Conservation (phyloP, 2,329 filamentous ascomycete species). For the Fusarium pseudograminearum region DNA sequence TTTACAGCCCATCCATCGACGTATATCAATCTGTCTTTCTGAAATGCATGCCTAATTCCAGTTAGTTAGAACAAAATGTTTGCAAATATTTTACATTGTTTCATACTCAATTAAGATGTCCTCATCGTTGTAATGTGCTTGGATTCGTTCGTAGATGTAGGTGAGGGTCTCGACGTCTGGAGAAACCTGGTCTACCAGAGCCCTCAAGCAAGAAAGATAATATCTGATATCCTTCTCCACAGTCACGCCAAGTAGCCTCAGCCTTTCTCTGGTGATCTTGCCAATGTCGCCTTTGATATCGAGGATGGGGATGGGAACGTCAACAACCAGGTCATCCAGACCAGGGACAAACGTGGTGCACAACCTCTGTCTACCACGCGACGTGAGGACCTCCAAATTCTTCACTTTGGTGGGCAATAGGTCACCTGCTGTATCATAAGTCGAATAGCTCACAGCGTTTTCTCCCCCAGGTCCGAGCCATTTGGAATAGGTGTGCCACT, state of each 20-base stretch:
- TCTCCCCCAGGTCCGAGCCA: not conserved
- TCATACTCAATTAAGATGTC: not conserved
- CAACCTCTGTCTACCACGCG: not conserved
- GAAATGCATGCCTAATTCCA: too few relatives aligned
- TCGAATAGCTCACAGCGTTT: not conserved
- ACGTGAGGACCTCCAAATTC: not conserved
- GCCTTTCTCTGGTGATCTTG: too few relatives aligned
- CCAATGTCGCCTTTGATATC: not conserved
- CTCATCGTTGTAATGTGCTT: not conserved
- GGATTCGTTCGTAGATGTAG: not conserved
- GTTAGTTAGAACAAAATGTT: too few relatives aligned
- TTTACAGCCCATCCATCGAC: too few relatives aligned
- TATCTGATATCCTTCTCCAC: not conserved
- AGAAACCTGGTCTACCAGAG: not conserved
- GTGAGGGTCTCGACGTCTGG: not conserved
- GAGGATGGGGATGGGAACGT: not conserved
- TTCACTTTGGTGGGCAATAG: not conserved
- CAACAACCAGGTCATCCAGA: not conserved
- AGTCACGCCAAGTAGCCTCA: not conserved
- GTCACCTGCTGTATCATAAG: too few relatives aligned
- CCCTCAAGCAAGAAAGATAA: not conserved
- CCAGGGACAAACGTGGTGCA: not conserved
- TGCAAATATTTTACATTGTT: too few relatives aligned
- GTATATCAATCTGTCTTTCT: too few relatives aligned
- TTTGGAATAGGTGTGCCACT: not conserved